Percentiles rank a stretch among this genome's conserved stretches.
phyloP scores from a whole-genome alignment of 345 rosid species.

The Melaleuca alternifolia region DNA sequence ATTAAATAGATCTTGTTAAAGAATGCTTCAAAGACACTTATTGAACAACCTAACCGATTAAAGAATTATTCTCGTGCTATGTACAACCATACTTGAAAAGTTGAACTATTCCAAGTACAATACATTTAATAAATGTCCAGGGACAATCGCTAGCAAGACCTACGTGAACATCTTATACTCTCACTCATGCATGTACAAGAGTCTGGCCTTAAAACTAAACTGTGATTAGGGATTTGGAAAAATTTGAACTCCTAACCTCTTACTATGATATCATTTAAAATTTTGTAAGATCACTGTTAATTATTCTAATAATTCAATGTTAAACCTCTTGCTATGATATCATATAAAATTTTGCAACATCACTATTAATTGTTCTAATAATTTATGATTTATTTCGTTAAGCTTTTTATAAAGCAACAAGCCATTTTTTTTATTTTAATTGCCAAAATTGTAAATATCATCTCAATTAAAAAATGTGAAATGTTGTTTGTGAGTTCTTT shows the following conservation, averaged over 20 bases:
- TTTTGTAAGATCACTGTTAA: not conserved
- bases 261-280: not conserved
- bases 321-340: not conserved
- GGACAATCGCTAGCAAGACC: not conserved
- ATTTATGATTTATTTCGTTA: not conserved
- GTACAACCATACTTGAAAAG: not conserved
- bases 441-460: not conserved
- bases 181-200: not conserved
- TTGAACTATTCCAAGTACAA: not conserved
- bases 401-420: not conserved
- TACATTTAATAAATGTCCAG: not conserved
- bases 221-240: not conserved
- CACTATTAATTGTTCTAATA: not conserved
- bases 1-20: not conserved
- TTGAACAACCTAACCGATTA: not conserved
- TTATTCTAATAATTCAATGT: not conserved
- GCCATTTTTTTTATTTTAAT: not conserved
- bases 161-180: not conserved
- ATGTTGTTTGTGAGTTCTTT: not conserved
- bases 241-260: not conserved
- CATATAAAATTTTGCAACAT: not conserved
- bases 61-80: not conserved
- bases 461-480: not conserved
- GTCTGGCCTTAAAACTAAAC: not conserved
- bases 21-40: not conserved